Evolutionary conservation across 2,329 filamentous ascomycete genomes (phyloP).

Genomic region (Ceratocystis cubensis): DNA sequence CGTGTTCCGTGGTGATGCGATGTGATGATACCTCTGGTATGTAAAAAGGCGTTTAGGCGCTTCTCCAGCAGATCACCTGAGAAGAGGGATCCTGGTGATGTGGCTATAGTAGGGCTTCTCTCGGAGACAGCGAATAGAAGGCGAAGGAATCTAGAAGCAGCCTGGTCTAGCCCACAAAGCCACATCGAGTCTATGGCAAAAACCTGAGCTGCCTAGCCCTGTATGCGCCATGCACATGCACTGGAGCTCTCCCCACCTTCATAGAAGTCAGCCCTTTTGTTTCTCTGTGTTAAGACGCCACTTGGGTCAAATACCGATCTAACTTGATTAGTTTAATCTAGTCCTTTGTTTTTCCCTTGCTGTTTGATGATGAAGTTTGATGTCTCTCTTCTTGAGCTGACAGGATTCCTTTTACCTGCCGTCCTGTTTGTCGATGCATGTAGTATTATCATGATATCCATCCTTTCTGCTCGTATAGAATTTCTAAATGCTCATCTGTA

Average conservation of each 20-base stretch:
- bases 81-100: neutral
- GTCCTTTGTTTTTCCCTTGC: neutral
- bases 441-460: neutral
- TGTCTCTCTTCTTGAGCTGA: neutral
- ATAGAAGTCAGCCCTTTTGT: neutral
- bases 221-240: conserved; percentile 6
- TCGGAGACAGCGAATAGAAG: neutral
- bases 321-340: no score
- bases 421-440: neutral
- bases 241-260: neutral
- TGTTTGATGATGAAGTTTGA: neutral
- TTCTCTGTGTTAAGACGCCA: neutral
- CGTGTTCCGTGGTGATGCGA: neutral
- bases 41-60: neutral
- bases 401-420: neutral
- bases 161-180: no score
- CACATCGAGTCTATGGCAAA: no score
- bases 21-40: neutral
- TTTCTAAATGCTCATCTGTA: neutral
- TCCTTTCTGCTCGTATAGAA: neutral
- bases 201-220: no score
- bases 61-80: neutral
- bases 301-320: no score
- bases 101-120: neutral
- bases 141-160: no score